Evolutionary conservation across 2,329 filamentous ascomycete genomes (phyloP).

Genomic region (Cryphonectria nitschkei): DNA sequence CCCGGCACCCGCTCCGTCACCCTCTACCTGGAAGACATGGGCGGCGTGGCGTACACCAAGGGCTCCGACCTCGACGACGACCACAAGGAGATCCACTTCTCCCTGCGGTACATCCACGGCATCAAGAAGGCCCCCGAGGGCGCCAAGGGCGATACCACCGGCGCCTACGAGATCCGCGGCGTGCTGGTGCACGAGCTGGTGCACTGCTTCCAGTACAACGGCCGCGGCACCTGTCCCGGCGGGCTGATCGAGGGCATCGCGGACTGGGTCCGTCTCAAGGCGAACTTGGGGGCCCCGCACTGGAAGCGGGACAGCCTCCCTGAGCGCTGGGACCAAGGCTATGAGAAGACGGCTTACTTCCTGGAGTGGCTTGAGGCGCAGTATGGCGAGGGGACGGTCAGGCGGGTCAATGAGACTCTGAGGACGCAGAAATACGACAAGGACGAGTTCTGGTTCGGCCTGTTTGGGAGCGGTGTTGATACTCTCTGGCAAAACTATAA

Average conservation of each 20-base stretch:
- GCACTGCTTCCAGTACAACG: slow-evolving; percentile 89
- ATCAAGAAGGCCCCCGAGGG: slow-evolving; percentile 40
- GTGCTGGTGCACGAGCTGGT: slow-evolving; percentile 92
- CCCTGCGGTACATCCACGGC: slow-evolving; percentile 69
- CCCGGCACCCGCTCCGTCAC: slow-evolving; percentile 78
- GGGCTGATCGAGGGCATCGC: slow-evolving; percentile 90
- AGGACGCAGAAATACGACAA: slow-evolving; percentile 66
- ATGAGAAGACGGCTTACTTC: slow-evolving; percentile 91
- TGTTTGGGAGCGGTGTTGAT: slow-evolving; percentile 68
- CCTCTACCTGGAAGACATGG: slow-evolving; percentile 76
- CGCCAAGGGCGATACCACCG: slow-evolving; percentile 42
- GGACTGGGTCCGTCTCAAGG: slow-evolving; percentile 85
- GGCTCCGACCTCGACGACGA: slow-evolving; percentile 27
- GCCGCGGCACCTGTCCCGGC: slow-evolving; percentile 62
- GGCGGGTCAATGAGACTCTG: slow-evolving; percentile 70
- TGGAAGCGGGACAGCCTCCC: slow-evolving; percentile 65
- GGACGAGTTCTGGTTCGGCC: slow-evolving; percentile 66
- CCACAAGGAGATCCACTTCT: slow-evolving; percentile 59
- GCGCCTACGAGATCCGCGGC: slow-evolving; percentile 69
- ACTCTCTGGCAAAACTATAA: slow-evolving; percentile 78
- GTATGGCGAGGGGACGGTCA: slow-evolving; percentile 62
- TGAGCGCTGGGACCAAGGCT: slow-evolving; percentile 82
- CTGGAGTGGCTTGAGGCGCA: slow-evolving; percentile 79
- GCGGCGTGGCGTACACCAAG: slow-evolving; percentile 87
- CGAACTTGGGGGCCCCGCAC: slow-evolving; percentile 75